Evolutionary conservation across 345 rosid genomes (phyloP).

Genomic region (Brassica rapa): DNA sequence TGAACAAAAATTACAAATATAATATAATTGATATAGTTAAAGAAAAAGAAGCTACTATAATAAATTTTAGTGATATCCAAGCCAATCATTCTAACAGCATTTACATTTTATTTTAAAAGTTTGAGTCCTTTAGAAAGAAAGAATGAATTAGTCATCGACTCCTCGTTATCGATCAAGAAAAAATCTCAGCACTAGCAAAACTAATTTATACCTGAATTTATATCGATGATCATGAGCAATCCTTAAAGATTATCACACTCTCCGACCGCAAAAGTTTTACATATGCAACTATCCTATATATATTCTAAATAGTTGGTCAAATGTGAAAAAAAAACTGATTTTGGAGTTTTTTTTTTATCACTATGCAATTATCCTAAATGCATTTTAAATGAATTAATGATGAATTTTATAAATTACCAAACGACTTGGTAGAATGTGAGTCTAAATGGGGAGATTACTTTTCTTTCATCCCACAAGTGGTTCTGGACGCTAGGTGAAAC

Average conservation of each 20-base stretch:
- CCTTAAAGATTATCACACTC: neutral
- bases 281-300: neutral
- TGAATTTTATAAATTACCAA: neutral
- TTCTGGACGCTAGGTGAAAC: too few species aligned
- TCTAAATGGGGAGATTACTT: neutral
- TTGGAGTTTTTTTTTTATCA: neutral
- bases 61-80: neutral
- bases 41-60: neutral
- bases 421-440: neutral
- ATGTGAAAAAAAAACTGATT: neutral
- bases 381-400: neutral
- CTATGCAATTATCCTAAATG: neutral
- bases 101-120: neutral
- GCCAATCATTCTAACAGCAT: neutral
- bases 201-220: neutral
- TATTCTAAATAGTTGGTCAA: neutral
- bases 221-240: neutral
- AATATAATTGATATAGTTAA: neutral
- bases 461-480: conserved; percentile 7
- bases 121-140: neutral
- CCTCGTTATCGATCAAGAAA: neutral
- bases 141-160: neutral
- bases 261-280: neutral
- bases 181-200: neutral
- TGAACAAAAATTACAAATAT: neutral